Percentiles rank a stretch among this genome's conserved stretches.
Conservation (phyloP, 2,329 filamentous ascomycete species). For the Monilinia vaccinii-corymbosi region DNA sequence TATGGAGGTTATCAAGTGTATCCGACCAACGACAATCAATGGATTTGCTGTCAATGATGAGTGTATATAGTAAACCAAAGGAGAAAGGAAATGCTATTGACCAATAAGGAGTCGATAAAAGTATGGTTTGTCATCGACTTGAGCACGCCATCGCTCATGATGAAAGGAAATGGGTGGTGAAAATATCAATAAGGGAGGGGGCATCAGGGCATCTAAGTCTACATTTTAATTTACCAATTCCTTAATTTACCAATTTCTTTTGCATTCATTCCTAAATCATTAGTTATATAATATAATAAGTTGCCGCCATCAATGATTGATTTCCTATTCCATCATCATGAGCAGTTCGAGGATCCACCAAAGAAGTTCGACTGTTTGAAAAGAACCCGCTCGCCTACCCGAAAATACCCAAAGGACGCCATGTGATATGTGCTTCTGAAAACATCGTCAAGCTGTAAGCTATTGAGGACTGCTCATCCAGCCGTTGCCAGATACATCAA, state of each 20-base stretch:
- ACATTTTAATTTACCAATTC: neutral
- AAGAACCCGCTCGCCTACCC: neutral
- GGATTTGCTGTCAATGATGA: constrained; percentile 3
- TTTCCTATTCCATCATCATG: constrained; percentile 1
- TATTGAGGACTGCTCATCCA: neutral
- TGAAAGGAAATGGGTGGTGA: neutral
- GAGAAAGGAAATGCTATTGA: constrained; percentile 5
- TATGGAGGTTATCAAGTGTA: constrained; percentile 7
- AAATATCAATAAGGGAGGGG: neutral
- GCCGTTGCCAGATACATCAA: neutral
- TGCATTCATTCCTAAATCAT: constrained; percentile 14
- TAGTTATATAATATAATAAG: constrained; percentile 12
- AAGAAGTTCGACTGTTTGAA: neutral
- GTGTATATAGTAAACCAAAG: constrained; percentile 9
- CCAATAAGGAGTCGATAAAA: neutral
- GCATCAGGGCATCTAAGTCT: too few relatives aligned
- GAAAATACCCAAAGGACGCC: constrained; percentile 9
- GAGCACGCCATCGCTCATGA: constrained; percentile 10
- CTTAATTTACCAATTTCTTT: neutral
- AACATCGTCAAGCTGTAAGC: neutral
- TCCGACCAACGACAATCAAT: neutral
- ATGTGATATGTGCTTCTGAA: constrained; percentile 1
- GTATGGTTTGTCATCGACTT: constrained; percentile 7
- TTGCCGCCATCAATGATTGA: constrained; percentile 1
- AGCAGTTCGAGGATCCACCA: neutral